These are phyloP conservation scores for Emiliania huxleyi DNA, from an alignment of 78 protist species.

Conservation along the genomic window DNA sequence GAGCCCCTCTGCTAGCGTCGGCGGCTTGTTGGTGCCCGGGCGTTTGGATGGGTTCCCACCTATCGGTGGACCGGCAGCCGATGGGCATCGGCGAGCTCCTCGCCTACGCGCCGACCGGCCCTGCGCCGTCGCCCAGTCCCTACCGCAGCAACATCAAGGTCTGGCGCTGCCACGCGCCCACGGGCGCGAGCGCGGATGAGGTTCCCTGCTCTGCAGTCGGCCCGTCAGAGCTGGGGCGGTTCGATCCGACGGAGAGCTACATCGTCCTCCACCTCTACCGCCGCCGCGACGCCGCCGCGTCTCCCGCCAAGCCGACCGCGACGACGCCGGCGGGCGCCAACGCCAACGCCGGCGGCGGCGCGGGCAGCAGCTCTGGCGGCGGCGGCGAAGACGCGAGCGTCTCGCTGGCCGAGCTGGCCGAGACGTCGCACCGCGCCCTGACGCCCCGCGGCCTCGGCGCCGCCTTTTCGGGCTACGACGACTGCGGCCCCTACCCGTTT, in stretches of 20 bases:
- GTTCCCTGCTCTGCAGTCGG: background rate
- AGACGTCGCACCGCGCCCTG: background rate
- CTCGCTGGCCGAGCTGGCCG: background rate
- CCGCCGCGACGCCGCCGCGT: background rate
- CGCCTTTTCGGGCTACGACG: background rate
- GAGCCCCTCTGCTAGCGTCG: no score
- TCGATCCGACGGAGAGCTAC: background rate
- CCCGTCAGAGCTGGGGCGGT: background rate
- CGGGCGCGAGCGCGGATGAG: background rate
- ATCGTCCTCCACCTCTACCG: background rate
- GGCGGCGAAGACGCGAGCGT: background rate
- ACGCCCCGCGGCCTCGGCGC: background rate
- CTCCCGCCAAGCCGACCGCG: background rate
- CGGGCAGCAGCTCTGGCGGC: background rate
- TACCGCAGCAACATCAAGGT: background rate
- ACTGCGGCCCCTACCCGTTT: background rate
- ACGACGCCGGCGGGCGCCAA: background rate
- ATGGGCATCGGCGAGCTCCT: background rate
- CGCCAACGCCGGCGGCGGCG: background rate
- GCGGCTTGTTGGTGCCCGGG: no score
- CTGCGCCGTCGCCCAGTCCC: background rate
- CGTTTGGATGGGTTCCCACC: background rate
- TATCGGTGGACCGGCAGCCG: background rate
- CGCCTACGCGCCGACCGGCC: background rate
- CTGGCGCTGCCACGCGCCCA: background rate